These are phyloP conservation scores for Terfezia boudieri DNA, from an alignment of 495 filamentous ascomycete genomes.

Conservation along the genomic window DNA sequence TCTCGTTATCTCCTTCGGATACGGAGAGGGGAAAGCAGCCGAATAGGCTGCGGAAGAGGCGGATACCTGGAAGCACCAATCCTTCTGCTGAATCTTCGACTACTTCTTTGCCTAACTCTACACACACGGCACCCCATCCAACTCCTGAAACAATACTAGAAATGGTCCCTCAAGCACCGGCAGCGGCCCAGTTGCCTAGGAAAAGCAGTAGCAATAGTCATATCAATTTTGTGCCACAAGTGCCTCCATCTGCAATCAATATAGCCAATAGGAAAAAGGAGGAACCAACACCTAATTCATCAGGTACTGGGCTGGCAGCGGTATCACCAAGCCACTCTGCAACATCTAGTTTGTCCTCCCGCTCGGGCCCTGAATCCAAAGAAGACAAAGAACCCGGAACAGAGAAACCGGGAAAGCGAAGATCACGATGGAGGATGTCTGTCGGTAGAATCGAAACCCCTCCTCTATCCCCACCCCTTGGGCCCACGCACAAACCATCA, in stretches of 20 bases:
- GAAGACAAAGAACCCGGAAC: too few relatives aligned
- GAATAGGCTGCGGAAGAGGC: slow-evolving; percentile 72
- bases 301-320: slow-evolving; percentile 54
- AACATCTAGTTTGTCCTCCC: slow-evolving; percentile 15
- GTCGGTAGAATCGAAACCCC: slow-evolving; percentile 33
- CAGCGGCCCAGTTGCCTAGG: not conserved
- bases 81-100: slow-evolving; percentile 72
- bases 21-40: slow-evolving; percentile 46
- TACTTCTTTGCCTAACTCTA: slow-evolving; percentile 36
- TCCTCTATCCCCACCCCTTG: slow-evolving; percentile 26
- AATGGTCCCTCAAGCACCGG: slow-evolving; percentile 3
- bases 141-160: slow-evolving; percentile 19
- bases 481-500: not conserved
- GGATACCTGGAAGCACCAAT: slow-evolving; percentile 46
- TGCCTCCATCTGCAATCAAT: slow-evolving; percentile 20
- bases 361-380: slow-evolving; percentile 31
- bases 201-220: slow-evolving; percentile 4
- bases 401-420: slow-evolving; percentile 16
- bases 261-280: slow-evolving; percentile 40
- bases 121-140: slow-evolving; percentile 22
- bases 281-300: slow-evolving; percentile 49
- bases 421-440: slow-evolving; percentile 56
- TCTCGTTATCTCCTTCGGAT: slow-evolving; percentile 40
- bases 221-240: slow-evolving; percentile 1
- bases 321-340: slow-evolving; percentile 31